Evolutionary conservation across 2,329 filamentous ascomycete species (phyloP).

Genomic region (Cryphonectria radicalis): DNA sequence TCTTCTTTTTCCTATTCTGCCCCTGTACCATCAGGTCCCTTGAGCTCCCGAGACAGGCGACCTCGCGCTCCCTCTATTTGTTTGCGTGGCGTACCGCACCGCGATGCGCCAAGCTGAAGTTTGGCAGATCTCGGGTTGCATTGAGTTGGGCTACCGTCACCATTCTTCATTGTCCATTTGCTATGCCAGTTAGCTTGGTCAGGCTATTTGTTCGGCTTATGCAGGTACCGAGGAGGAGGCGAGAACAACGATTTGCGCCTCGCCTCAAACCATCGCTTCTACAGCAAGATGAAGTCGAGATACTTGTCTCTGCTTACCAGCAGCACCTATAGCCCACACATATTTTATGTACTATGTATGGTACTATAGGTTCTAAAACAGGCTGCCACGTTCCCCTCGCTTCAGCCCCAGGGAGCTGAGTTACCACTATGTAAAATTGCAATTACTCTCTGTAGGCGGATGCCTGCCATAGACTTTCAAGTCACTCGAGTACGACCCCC

Average conservation of each 20-base stretch:
- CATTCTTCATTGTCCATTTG: not conserved
- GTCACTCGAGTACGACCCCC: conserved; percentile 16
- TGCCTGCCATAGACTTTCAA: conserved; percentile 22
- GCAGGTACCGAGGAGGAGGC: not conserved
- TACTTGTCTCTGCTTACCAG: not conserved
- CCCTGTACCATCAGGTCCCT: not conserved
- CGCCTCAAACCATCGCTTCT: not conserved
- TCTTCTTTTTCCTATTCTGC: not conserved
- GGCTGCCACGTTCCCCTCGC: conserved; percentile 2
- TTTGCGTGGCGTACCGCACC: not conserved
- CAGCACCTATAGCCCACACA: not conserved
- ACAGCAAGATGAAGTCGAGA: not conserved
- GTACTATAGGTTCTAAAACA: not conserved
- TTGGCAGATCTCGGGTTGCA: not conserved
- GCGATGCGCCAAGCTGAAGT: conserved; percentile 3
- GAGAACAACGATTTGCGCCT: not conserved
- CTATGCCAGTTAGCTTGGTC: not conserved
- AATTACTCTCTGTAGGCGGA: conserved; percentile 17
- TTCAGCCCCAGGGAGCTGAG: not conserved
- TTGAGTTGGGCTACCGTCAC: not conserved
- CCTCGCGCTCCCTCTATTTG: not conserved
- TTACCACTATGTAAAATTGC: conserved; percentile 8
- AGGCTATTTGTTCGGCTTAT: conserved; percentile 1
- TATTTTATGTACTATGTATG: not conserved
- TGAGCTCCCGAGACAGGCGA: not conserved